These are phyloP conservation scores for Mycena venus DNA, from an alignment of 768 basidiomycete species.

Conservation along the genomic window DNA sequence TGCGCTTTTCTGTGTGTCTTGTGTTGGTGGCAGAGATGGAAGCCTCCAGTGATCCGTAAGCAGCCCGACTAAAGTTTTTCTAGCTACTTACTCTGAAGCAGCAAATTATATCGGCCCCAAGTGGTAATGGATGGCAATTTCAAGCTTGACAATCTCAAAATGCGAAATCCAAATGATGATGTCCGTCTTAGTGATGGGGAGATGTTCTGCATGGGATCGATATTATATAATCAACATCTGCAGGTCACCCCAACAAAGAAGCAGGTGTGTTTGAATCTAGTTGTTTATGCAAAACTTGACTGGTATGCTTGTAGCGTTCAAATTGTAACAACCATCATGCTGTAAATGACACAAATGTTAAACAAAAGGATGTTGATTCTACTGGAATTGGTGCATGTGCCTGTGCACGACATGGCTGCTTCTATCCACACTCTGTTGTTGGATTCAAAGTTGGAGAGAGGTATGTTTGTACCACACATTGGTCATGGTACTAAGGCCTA, in stretches of 20 bases:
- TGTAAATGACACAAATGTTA: conserved; percentile 30
- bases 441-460: conserved; percentile 48
- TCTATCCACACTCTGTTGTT: conserved; percentile 43
- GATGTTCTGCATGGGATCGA: conserved; percentile 39
- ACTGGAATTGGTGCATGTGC: conserved; percentile 47
- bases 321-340: conserved; percentile 36
- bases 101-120: conserved; percentile 28
- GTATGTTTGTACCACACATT: conserved; percentile 25
- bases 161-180: conserved; percentile 38
- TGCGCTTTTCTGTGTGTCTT: not conserved
- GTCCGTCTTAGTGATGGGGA: conserved; percentile 42
- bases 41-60: not conserved
- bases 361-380: conserved; percentile 33
- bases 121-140: conserved; percentile 45
- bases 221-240: conserved; percentile 40
- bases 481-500: not conserved
- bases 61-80: not conserved
- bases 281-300: not conserved
- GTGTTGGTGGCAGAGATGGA: not conserved
- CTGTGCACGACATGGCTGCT: conserved; percentile 48
- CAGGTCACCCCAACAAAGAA: conserved; percentile 2
- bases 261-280: conserved; percentile 5
- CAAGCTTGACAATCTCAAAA: conserved; percentile 39
- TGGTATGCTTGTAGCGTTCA: not conserved
- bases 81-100: not conserved